phyloP scores from a whole-genome alignment of 495 filamentous ascomycete genomes.

The Cercophora newfieldiana region DNA sequence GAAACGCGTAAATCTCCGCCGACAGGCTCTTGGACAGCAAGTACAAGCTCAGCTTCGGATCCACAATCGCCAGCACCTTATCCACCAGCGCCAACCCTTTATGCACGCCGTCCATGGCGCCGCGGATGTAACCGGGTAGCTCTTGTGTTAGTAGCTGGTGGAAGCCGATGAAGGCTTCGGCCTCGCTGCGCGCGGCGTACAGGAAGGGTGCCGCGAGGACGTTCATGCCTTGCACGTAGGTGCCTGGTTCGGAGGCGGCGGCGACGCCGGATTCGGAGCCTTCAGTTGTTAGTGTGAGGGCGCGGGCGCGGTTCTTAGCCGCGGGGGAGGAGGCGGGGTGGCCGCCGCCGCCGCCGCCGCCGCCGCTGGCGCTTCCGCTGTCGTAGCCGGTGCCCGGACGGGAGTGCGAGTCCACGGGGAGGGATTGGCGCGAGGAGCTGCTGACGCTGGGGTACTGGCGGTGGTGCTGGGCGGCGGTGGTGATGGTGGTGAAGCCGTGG shows the following conservation, averaged over 20 bases:
- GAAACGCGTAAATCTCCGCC: slow-evolving; percentile 96
- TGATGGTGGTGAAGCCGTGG: not conserved
- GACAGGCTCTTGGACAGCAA: slow-evolving; percentile 82
- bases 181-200: slow-evolving; percentile 91
- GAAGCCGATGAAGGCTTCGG: slow-evolving; percentile 91
- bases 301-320: slow-evolving; percentile 51
- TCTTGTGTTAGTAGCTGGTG: slow-evolving; percentile 84
- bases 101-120: slow-evolving; percentile 97
- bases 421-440: slow-evolving; percentile 37
- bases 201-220: slow-evolving; percentile 98
- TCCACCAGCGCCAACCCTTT: slow-evolving; percentile 88
- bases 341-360: slow-evolving; percentile 35
- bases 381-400: slow-evolving; percentile 32
- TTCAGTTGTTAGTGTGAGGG: slow-evolving; percentile 58
- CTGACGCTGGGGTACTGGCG: slow-evolving; percentile 28
- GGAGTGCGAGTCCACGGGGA: slow-evolving; percentile 27
- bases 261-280: slow-evolving; percentile 49
- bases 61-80: slow-evolving; percentile 83
- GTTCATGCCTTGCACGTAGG: slow-evolving; percentile 99
- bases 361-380: slow-evolving; percentile 32
- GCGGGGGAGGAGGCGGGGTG: slow-evolving; percentile 47
- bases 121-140: slow-evolving; percentile 90
- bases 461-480: slow-evolving; percentile 21
- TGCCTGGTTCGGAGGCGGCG: slow-evolving; percentile 60
- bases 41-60: slow-evolving; percentile 80